Evolutionary conservation across 1,139 yeast species (phyloP).

Genomic region (Magnusiomyces suaveolens): DNA sequence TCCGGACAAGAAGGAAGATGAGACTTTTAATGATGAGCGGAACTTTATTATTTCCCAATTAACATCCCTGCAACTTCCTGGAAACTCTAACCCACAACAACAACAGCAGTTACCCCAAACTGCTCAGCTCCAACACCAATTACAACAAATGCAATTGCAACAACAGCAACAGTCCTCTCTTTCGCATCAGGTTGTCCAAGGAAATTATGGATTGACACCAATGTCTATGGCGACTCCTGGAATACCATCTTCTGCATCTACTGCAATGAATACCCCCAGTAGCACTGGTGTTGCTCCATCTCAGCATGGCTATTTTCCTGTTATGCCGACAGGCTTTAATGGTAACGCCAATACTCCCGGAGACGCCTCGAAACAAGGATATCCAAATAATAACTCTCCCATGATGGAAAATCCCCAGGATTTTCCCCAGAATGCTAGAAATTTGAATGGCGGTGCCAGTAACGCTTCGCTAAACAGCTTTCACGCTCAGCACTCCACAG

Average conservation of each 20-base stretch:
- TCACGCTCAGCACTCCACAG: background rate
- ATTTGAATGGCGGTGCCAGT: background rate
- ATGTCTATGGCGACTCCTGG: background rate
- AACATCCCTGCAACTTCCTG: constrained; percentile 38
- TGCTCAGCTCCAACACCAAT: background rate
- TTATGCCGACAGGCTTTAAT: constrained; percentile 57
- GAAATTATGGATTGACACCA: background rate
- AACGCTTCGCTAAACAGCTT: background rate
- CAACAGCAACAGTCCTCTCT: background rate
- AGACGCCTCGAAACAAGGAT: background rate
- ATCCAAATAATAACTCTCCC: constrained; percentile 24
- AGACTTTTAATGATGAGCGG: constrained; percentile 66
- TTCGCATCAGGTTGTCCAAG: background rate
- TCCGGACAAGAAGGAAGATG: constrained; percentile 50
- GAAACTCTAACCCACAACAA: background rate
- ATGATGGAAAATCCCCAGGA: background rate
- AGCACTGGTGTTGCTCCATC: constrained; percentile 43
- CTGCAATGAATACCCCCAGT: background rate
- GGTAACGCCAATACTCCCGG: constrained; percentile 40
- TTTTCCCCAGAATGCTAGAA: background rate
- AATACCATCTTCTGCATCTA: background rate
- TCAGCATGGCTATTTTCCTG: constrained; percentile 84
- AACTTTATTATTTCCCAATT: constrained; percentile 72
- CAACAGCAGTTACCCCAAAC: background rate
- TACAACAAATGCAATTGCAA: background rate